Evolutionary conservation across 2,329 filamentous ascomycete species (phyloP).

Genomic region (Botrytis byssoidea): DNA sequence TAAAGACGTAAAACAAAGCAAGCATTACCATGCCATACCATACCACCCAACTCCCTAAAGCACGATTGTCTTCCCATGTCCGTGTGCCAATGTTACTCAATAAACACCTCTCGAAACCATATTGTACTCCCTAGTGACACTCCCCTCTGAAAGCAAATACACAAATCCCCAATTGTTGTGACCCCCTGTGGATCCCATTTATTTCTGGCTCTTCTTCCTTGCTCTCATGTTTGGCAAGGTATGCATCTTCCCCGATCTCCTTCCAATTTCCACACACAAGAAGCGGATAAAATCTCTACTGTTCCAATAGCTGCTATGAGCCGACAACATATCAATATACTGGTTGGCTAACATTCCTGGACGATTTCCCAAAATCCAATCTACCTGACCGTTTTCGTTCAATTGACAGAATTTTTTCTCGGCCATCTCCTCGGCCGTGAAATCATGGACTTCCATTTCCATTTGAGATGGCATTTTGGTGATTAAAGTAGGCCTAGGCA

Average conservation of each 20-base stretch:
- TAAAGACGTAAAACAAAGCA: neutral
- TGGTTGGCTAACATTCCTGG: slow-evolving; percentile 89
- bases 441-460: slow-evolving; percentile 96
- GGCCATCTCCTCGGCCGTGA: slow-evolving; percentile 85
- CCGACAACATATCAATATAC: slow-evolving; percentile 94
- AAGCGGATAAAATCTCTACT: slow-evolving; percentile 85
- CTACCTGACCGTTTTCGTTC: slow-evolving; percentile 96
- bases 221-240: slow-evolving; percentile 59
- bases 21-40: neutral
- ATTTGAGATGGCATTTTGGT: slow-evolving; percentile 61
- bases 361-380: slow-evolving; percentile 81
- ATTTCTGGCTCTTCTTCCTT: slow-evolving; percentile 45
- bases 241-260: slow-evolving; percentile 64
- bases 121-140: neutral
- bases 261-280: slow-evolving; percentile 82
- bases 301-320: slow-evolving; percentile 93
- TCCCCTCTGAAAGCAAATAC: neutral
- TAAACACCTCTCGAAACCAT: neutral
- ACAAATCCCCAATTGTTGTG: neutral
- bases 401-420: slow-evolving; percentile 84
- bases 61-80: neutral
- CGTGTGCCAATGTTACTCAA: neutral
- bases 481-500: slow-evolving; percentile 37
- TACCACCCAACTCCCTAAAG: neutral
- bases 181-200: neutral